Evolutionary conservation across 192 early-diverging fungal species (phyloP).

Genomic region (Paraglomus occultum): DNA sequence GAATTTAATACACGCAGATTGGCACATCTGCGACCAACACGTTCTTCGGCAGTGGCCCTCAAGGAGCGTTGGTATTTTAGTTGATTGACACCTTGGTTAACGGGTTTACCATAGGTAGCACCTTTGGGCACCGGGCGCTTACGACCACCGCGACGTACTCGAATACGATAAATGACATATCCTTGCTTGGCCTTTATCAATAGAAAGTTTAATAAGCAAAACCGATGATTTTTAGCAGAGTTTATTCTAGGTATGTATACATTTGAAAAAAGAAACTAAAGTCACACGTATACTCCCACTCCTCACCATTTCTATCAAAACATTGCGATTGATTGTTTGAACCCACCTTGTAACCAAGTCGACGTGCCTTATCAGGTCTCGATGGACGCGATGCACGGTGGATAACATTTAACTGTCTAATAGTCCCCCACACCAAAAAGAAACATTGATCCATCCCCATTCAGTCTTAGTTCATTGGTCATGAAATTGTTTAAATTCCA

Average conservation of each 20-base stretch:
- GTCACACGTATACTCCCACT: too few relatives aligned
- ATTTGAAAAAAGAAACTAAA: too few relatives aligned
- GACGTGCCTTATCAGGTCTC: conserved; percentile 98
- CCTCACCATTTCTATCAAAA: too few relatives aligned
- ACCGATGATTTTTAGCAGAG: not conserved
- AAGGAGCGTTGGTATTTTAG: conserved; percentile 98
- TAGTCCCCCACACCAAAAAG: too few relatives aligned
- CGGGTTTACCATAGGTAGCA: conserved; percentile 98
- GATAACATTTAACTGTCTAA: conserved; percentile 96
- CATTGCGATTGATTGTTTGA: not conserved
- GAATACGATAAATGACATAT: conserved; percentile 98
- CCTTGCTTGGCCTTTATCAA: conserved; percentile 92
- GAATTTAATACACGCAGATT: conserved; percentile 99
- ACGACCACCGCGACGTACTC: conserved; percentile 98
- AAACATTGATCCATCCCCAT: not conserved
- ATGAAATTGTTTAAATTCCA: conserved; percentile 25
- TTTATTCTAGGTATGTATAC: too few relatives aligned
- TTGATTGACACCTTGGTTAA: conserved; percentile 96
- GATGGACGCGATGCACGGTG: conserved; percentile 98
- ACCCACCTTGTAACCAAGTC: conserved; percentile 92
- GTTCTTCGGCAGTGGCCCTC: conserved; percentile 94
- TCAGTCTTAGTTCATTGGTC: conserved; percentile 35
- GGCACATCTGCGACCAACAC: conserved; percentile 94
- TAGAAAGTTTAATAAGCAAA: not conserved
- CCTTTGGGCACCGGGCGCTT: conserved; percentile 98